A percentile compares a stretch with the other conserved stretches of the same genome.
Evolutionary conservation across 2,329 filamentous ascomycete genomes (phyloP).

Genomic region (Eurotiales sp.): DNA sequence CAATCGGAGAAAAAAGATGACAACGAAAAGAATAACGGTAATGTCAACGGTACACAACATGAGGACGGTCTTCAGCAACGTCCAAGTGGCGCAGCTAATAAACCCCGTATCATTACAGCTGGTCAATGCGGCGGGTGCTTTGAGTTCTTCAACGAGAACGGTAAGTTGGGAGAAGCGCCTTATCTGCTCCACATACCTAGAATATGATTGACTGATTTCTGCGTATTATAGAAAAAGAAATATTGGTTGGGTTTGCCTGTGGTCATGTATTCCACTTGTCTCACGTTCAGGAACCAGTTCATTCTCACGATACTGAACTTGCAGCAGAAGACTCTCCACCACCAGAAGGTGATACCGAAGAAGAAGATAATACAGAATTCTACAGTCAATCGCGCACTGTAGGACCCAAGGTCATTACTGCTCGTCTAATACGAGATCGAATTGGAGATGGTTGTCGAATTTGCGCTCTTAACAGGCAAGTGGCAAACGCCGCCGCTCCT

Average conservation of each 20-base stretch:
- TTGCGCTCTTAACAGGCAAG: slow-evolving; percentile 33
- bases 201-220: not conserved
- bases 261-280: slow-evolving; percentile 65
- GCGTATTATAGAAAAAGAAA: slow-evolving; percentile 45
- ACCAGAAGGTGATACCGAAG: slow-evolving; percentile 8
- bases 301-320: slow-evolving; percentile 17
- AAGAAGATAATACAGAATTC: slow-evolving; percentile 16
- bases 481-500: slow-evolving; percentile 22
- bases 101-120: slow-evolving; percentile 15
- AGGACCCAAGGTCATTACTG: slow-evolving; percentile 82
- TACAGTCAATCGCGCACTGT: slow-evolving; percentile 54
- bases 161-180: slow-evolving; percentile 25
- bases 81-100: slow-evolving; percentile 1
- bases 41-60: slow-evolving; percentile 12
- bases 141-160: slow-evolving; percentile 34
- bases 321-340: slow-evolving; percentile 8
- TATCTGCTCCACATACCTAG: no score
- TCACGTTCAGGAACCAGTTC: slow-evolving; percentile 50
- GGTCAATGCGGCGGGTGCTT: slow-evolving; percentile 39
- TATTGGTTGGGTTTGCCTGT: slow-evolving; percentile 64
- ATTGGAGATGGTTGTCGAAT: slow-evolving; percentile 48
- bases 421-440: slow-evolving; percentile 69
- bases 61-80: slow-evolving; percentile 10
- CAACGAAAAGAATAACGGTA: slow-evolving; percentile 12
- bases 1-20: not conserved